Conservation (phyloP, 164 flowering plant genomes). For the Tetracentron sinense region DNA sequence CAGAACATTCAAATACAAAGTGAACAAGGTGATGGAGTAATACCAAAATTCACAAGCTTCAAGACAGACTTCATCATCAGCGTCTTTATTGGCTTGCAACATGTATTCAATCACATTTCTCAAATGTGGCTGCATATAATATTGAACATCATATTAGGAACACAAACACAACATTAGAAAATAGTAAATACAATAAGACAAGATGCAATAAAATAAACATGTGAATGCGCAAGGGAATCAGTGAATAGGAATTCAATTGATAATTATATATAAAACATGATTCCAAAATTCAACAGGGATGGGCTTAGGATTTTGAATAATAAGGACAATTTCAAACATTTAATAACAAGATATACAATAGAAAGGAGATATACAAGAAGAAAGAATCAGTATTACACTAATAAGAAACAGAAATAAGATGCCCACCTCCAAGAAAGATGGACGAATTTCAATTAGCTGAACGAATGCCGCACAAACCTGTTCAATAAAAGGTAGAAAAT, state of each 20-base stretch:
- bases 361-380: too few species aligned
- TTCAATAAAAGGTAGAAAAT: slow-evolving; percentile 8
- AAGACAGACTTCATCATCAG: slow-evolving; percentile 91
- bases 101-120: slow-evolving; percentile 86
- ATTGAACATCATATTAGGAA: slow-evolving; percentile 11
- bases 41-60: slow-evolving; percentile 99
- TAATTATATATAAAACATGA: too few species aligned
- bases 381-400: not conserved
- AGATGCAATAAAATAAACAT: too few species aligned
- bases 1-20: not conserved
- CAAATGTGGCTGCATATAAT: slow-evolving; percentile 71
- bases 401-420: slow-evolving; percentile 3
- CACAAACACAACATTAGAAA: too few species aligned
- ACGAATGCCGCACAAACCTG: slow-evolving; percentile 98
- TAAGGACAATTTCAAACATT: too few species aligned
- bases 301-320: too few species aligned
- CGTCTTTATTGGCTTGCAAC: slow-evolving; percentile 88
- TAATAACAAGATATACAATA: too few species aligned
- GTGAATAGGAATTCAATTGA: too few species aligned
- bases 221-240: too few species aligned
- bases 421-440: slow-evolving; percentile 83
- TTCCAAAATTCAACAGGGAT: too few species aligned
- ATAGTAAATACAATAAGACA: too few species aligned
- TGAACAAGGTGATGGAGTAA: not conserved
- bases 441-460: slow-evolving; percentile 85